A percentile compares a stretch with the other conserved stretches of the same genome.
Conservation (phyloP, 73 alveolate species). For the Symbiodinium pilosum region DNA sequence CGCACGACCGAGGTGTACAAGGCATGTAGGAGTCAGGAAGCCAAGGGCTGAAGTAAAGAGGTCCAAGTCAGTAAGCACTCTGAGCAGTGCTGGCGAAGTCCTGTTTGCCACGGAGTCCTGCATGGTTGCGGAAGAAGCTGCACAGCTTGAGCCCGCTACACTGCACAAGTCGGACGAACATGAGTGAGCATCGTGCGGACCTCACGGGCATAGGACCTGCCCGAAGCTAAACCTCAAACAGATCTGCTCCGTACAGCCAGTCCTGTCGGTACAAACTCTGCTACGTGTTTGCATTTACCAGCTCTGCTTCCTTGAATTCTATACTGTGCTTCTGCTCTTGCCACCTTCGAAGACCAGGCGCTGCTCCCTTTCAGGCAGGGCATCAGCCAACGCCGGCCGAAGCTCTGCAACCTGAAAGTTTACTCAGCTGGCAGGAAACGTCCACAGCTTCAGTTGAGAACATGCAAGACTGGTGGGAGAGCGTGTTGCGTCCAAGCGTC, state of each 20-base stretch:
- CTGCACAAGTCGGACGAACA: no score
- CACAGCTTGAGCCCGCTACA: no score
- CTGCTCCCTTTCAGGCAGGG: conserved; percentile 22
- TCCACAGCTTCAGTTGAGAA: no score
- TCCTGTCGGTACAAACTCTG: no score
- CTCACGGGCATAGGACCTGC: no score
- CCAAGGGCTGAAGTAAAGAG: not conserved
- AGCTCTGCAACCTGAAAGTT: not conserved
- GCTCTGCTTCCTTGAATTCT: no score
- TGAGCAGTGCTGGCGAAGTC: not conserved
- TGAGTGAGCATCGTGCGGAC: no score
- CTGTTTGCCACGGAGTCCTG: not conserved
- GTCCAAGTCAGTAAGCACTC: not conserved
- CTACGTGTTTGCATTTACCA: no score
- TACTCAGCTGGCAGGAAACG: not conserved
- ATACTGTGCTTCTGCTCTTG: no score
- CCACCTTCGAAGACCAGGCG: conserved; percentile 10
- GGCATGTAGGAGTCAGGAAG: not conserved
- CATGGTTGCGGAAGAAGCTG: not conserved
- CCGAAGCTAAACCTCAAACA: no score
- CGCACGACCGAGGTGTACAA: not conserved
- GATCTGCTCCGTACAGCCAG: no score
- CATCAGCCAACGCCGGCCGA: not conserved
- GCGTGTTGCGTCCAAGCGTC: not conserved
- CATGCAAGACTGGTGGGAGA: no score